These are phyloP conservation scores for Pseudonitzschia multistriata DNA, from an alignment of 108 stramenopile genomes.

Conservation along the genomic window DNA sequence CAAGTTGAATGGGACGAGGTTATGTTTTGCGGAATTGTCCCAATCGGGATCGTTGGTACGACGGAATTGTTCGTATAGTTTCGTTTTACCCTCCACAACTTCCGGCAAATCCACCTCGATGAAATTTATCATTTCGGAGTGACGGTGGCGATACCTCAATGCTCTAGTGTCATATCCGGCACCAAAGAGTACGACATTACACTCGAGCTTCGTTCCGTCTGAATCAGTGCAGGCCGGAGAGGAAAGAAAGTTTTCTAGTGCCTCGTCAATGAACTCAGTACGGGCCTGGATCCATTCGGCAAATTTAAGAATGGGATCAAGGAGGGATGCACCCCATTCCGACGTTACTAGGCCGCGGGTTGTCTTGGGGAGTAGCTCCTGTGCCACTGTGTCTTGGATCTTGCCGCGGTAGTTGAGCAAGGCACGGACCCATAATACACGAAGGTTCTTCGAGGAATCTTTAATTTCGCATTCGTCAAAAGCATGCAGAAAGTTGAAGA, in stretches of 20 bases:
- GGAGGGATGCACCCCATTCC: neutral
- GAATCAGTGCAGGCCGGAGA: neutral
- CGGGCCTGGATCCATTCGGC: constrained; percentile 7
- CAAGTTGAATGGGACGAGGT: constrained; percentile 17
- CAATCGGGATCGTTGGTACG: neutral
- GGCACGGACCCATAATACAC: constrained; percentile 39
- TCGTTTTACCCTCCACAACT: neutral
- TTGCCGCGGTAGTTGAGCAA: constrained; percentile 20
- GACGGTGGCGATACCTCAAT: neutral
- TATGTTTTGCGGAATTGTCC: neutral
- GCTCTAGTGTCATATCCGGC: constrained; percentile 5
- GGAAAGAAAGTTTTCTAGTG: neutral
- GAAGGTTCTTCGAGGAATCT: constrained; percentile 31
- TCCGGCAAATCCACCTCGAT: neutral
- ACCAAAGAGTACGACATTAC: neutral
- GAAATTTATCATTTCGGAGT: neutral
- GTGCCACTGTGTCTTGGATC: constrained; percentile 24
- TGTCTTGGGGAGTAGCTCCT: neutral
- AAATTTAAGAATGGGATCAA: neutral
- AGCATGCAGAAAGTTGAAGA: neutral
- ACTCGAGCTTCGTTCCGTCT: neutral
- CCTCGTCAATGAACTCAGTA: constrained; percentile 2
- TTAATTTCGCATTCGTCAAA: neutral
- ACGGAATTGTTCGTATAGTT: neutral
- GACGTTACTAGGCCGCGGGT: neutral